Base-by-base conservation (phyloP, 2,329 filamentous ascomycete genomes). In the Thielaviopsis punctulata region DNA sequence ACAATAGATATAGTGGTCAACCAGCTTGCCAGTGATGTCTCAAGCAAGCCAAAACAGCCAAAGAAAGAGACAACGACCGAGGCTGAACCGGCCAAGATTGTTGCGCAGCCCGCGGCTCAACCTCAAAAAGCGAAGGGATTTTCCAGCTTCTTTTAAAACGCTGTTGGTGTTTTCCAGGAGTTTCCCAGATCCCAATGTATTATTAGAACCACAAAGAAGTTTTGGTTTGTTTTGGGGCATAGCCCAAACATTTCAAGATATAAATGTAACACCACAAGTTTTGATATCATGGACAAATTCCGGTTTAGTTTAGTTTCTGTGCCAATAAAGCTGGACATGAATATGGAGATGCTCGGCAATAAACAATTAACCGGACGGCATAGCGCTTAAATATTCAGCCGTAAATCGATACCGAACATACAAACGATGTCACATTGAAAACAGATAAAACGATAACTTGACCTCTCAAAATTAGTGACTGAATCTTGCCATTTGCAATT, bases 1-100 rank as follows among this genome's bases (percentile, higher is more conserved):
- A 49, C 15, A 36, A 10, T 18, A 33, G 25, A 10, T 43, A 24
- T 27, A 84, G 81, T 84, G 15, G 57, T 87, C 58, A 73, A 84
- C 59, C 77, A 83, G 27, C 63, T 68, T n/a, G n/a, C 36, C 19
- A 41, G 36, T 19, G 36, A 9, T 41, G 19, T 41, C 36, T 41
- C 36, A 6, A 9, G 6, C 10, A 41, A 41, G 36, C 36, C 18
- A 18, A 18, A 41, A n/a, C 36, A 41, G n/a, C 36, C 36, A 19
- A 41, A 41, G 30, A 15, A 36, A 15, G 30, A 36, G 30, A 15
- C 6, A n/a, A n/a, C 13, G 30, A 36, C n/a, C n/a, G n/a, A 36
- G 36, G 36, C 36, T 41, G 36, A 41, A n/a, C 36, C 36, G n/a
- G 36, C 9, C 33, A 39, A 39, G 33, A 18, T n/a, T n/a, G 33